These are phyloP conservation scores for Neurospora sp. DNA, from an alignment of 495 filamentous ascomycete genomes.

Conservation along the genomic window DNA sequence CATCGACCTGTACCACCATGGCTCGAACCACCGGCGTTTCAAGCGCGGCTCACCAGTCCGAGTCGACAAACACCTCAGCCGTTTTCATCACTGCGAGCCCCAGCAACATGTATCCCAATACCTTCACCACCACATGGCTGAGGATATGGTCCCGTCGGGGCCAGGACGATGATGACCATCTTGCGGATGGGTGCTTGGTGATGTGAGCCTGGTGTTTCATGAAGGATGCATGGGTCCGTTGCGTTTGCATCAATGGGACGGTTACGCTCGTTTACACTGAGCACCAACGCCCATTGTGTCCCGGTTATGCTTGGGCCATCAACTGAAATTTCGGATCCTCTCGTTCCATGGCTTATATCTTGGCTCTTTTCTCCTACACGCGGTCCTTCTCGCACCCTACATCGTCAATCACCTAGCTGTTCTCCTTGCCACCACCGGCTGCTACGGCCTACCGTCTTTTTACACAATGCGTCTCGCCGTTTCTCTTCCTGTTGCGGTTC, in stretches of 20 bases:
- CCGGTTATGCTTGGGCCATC: neutral
- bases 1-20: neutral
- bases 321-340: too few species aligned
- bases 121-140: neutral
- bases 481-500: neutral
- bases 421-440: neutral
- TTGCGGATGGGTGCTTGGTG: neutral
- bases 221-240: neutral
- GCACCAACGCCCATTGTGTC: neutral
- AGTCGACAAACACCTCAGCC: neutral
- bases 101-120: neutral
- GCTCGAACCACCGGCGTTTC: neutral
- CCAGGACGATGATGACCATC: neutral
- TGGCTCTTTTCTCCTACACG: neutral
- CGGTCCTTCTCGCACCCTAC: too few species aligned
- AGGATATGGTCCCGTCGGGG: neutral
- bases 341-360: neutral
- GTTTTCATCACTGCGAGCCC: neutral
- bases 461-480: neutral
- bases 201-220: neutral
- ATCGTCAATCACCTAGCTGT: neutral
- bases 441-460: neutral
- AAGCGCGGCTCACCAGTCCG: neutral
- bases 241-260: neutral
- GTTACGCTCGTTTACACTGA: neutral